Evolutionary conservation across 1,139 yeast genomes (phyloP).

Genomic region (Kodamaea sp.): DNA sequence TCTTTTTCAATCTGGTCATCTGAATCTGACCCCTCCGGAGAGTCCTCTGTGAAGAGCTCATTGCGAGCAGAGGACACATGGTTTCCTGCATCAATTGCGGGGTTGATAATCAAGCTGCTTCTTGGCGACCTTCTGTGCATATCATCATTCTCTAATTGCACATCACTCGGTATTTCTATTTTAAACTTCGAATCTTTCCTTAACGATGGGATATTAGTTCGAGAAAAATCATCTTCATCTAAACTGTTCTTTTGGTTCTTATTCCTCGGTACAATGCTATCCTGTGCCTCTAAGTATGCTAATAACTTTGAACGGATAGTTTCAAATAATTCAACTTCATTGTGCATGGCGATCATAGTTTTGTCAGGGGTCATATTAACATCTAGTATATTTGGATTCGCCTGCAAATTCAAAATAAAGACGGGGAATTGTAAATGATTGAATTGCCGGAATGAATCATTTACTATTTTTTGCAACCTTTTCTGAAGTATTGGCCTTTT

Average conservation of each 20-base stretch:
- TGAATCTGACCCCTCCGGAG: too few relatives aligned
- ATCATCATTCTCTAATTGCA: too few relatives aligned
- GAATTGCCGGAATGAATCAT: conserved; percentile 70
- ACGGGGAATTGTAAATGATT: conserved; percentile 77
- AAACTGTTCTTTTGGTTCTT: background rate
- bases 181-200: too few relatives aligned
- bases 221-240: background rate
- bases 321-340: conserved; percentile 60
- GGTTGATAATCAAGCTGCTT: too few relatives aligned
- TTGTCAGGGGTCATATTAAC: conserved; percentile 93
- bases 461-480: conserved; percentile 57
- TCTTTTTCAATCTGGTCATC: too few relatives aligned
- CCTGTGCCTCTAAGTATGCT: conserved; percentile 47
- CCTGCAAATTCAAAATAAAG: conserved; percentile 59
- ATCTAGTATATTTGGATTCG: conserved; percentile 61
- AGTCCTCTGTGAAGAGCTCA: too few relatives aligned
- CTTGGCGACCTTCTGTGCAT: too few relatives aligned
- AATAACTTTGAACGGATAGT: conserved; percentile 43
- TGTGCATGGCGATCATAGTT: conserved; percentile 65
- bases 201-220: too few relatives aligned
- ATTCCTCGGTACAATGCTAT: conserved; percentile 43
- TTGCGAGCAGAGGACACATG: too few relatives aligned
- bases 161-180: too few relatives aligned
- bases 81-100: too few relatives aligned
- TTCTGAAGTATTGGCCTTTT: conserved; percentile 70